phyloP scores from a whole-genome alignment of 176 grass and related monocot genomes.

The Tuctoria greenei region DNA sequence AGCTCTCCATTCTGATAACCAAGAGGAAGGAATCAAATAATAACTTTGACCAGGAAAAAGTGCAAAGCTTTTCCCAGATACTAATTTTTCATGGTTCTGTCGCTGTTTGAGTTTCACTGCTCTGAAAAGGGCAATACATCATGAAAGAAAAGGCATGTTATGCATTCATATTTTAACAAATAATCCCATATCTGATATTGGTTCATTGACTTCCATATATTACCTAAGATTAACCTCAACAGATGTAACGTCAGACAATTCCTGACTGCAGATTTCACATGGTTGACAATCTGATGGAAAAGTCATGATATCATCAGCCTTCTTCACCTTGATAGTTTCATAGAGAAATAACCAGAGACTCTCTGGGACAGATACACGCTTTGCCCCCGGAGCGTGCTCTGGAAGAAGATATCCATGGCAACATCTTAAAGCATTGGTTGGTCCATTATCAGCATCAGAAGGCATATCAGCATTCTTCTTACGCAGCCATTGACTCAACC shows the following conservation, averaged over 20 bases:
- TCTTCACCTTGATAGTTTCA: constrained; percentile 42
- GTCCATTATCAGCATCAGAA: constrained; percentile 73
- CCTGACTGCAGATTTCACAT: constrained; percentile 65
- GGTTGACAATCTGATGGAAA: constrained; percentile 74
- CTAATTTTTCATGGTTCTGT: constrained; percentile 86
- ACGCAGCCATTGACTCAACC: constrained; percentile 86
- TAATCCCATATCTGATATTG: constrained; percentile 14
- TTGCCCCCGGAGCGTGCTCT: constrained; percentile 78
- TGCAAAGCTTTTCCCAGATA: constrained; percentile 63
- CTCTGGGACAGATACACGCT: constrained; percentile 78
- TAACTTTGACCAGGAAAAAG: constrained; percentile 74
- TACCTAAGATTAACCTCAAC: constrained; percentile 88
- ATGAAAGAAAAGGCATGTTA: constrained; percentile 35
- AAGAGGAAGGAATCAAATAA: constrained; percentile 78
- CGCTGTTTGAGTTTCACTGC: constrained; percentile 74
- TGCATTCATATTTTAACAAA: constrained; percentile 19
- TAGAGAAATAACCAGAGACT: constrained; percentile 84
- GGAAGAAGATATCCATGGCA: constrained; percentile 82
- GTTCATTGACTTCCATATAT: constrained; percentile 27
- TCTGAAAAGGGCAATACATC: constrained; percentile 56
- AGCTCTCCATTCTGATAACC: constrained; percentile 87
- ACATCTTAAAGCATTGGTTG: constrained; percentile 76
- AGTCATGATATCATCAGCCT: constrained; percentile 50
- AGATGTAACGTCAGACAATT: constrained; percentile 83
- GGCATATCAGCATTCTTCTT: constrained; percentile 76